These are phyloP conservation scores for Metschnikowia vanudenii DNA, from an alignment of 805 yeast genomes.

Conservation along the genomic window DNA sequence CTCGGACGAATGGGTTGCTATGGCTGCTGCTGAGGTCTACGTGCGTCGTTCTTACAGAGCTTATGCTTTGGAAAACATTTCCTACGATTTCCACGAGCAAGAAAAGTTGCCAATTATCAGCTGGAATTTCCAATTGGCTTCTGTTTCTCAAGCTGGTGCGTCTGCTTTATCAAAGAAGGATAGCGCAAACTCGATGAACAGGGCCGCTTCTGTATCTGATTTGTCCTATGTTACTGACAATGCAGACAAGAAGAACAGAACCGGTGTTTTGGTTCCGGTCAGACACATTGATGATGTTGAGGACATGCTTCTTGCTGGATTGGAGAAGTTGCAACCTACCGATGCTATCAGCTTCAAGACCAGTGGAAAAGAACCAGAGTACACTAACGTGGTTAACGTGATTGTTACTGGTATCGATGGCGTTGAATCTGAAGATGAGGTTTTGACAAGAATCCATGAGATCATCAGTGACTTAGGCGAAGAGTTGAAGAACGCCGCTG, in stretches of 20 bases:
- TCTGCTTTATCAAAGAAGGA: constrained; percentile 55
- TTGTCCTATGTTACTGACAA: constrained; percentile 78
- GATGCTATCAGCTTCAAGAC: constrained; percentile 38
- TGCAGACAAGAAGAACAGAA: constrained; percentile 70
- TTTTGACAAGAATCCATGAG: constrained; percentile 60
- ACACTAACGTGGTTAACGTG: constrained; percentile 81
- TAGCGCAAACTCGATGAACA: constrained; percentile 48
- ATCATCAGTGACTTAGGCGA: constrained; percentile 66
- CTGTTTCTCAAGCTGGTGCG: constrained; percentile 70
- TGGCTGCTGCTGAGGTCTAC: constrained; percentile 97
- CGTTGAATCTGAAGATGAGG: constrained; percentile 64
- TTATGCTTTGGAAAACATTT: constrained; percentile 77
- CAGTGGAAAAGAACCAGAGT: constrained; percentile 36
- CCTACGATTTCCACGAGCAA: constrained; percentile 53
- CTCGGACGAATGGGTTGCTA: constrained; percentile 80
- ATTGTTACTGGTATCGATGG: constrained; percentile 75
- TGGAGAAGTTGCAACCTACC: constrained; percentile 63
- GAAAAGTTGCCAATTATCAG: constrained; percentile 63
- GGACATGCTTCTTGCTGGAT: constrained; percentile 71
- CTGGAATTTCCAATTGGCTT: constrained; percentile 87
- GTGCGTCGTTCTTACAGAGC: constrained; percentile 97
- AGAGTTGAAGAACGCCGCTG: constrained; percentile 65
- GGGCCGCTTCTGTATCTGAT: constrained; percentile 93
- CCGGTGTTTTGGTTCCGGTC: constrained; percentile 81
- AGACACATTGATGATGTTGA: constrained; percentile 87